Conservation (phyloP, 1,139 yeast species). For the Hansenula sp. region DNA sequence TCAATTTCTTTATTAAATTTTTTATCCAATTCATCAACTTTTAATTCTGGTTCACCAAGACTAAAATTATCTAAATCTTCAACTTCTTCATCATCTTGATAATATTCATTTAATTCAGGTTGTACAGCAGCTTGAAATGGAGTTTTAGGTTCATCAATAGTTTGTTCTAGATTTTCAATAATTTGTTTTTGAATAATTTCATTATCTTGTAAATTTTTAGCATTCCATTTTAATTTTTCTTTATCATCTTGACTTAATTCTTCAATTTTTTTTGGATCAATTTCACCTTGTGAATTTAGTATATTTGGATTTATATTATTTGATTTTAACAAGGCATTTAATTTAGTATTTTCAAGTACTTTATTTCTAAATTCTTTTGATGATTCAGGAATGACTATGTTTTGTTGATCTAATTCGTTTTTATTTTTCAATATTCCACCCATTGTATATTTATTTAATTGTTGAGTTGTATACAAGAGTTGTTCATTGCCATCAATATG, state of each 20-base stretch:
- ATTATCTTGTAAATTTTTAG: constrained; percentile 55
- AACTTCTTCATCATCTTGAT: constrained; percentile 64
- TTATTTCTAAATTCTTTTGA: constrained; percentile 41
- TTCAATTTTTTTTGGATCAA: constrained; percentile 5
- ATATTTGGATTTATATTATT: constrained; percentile 7
- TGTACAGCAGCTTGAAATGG: constrained; percentile 94
- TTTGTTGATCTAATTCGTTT: constrained; percentile 18
- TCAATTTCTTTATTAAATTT: constrained; percentile 16
- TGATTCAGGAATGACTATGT: constrained; percentile 26
- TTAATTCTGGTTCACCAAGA: constrained; percentile 50
- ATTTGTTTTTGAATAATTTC: constrained; percentile 38
- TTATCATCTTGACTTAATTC: constrained; percentile 13
- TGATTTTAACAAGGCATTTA: constrained; percentile 32
- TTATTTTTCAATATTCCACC: constrained; percentile 37
- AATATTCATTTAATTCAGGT: constrained; percentile 79
- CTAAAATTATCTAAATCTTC: constrained; percentile 43
- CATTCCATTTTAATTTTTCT: constrained; percentile 66
- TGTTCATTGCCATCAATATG: no score
- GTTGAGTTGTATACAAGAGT: background rate
- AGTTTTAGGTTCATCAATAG: constrained; percentile 92
- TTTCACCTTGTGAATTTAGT: constrained; percentile 7
- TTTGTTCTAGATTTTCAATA: constrained; percentile 36
- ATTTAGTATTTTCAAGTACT: constrained; percentile 43
- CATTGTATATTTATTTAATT: constrained; percentile 18
- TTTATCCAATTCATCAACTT: constrained; percentile 23